Evolutionary conservation across 2,329 filamentous ascomycete species (phyloP).

Genomic region (Arthrocladium fulminans): DNA sequence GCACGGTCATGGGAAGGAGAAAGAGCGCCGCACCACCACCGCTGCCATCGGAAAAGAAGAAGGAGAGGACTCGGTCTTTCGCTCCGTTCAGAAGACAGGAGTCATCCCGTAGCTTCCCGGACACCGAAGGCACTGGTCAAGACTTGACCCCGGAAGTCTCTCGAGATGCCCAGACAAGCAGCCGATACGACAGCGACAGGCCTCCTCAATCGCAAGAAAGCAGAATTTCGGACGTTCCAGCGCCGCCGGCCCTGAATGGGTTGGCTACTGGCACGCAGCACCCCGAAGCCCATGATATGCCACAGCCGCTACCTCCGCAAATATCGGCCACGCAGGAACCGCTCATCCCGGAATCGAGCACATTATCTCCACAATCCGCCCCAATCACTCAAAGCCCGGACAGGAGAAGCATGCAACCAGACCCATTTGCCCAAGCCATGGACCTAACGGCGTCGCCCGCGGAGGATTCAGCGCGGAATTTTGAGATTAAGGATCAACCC

Average conservation of each 20-base stretch:
- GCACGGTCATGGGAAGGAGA: conserved; percentile 40
- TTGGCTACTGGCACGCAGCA: background rate
- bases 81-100: conserved; percentile 34
- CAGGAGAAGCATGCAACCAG: conserved; percentile 7
- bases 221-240: background rate
- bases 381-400: conserved; percentile 4
- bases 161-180: conserved; percentile 11
- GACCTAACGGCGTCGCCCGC: conserved; percentile 8
- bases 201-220: conserved; percentile 8
- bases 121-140: conserved; percentile 23
- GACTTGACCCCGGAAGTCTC: conserved; percentile 21
- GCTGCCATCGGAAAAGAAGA: conserved; percentile 29
- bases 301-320: conserved; percentile 5
- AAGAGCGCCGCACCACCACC: conserved; percentile 35
- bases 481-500: conserved; percentile 41
- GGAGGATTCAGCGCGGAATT: conserved; percentile 38
- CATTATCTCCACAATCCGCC: background rate
- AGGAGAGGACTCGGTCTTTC: conserved; percentile 34
- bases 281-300: background rate
- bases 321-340: conserved; percentile 11
- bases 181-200: conserved; percentile 1
- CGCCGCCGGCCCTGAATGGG: background rate
- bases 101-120: conserved; percentile 28
- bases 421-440: conserved; percentile 7
- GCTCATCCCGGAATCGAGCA: conserved; percentile 3